Evolutionary conservation across 1,284 basidiomycete species (phyloP).

Genomic region (Ceratobasidium sp.): DNA sequence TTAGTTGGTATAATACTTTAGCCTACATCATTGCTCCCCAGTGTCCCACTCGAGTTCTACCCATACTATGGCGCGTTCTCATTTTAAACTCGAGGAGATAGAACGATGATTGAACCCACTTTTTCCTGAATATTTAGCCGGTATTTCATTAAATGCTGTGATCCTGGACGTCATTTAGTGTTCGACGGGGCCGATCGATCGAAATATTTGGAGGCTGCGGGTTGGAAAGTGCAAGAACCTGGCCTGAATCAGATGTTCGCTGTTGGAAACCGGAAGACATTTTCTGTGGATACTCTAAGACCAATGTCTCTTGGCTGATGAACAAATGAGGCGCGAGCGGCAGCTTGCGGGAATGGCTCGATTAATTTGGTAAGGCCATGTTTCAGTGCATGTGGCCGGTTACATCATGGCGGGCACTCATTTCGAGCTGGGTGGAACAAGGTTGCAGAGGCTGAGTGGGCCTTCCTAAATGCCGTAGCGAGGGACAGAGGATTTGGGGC

Average conservation of each 20-base stretch:
- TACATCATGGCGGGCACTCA: neutral
- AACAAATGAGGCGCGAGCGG: neutral
- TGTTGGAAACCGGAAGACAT: neutral
- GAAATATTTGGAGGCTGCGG: neutral
- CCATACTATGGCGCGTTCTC: neutral
- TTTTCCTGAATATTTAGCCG: slow-evolving; percentile 1
- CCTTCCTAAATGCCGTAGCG: neutral
- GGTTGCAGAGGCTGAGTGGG: neutral
- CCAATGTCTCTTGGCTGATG: neutral
- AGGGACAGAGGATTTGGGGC: neutral
- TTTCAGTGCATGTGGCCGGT: neutral
- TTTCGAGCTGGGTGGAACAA: neutral
- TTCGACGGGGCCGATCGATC: neutral
- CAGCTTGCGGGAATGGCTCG: neutral
- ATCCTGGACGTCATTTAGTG: neutral
- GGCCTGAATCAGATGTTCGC: neutral
- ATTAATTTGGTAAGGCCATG: neutral
- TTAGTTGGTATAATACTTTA: neutral
- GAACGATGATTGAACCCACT: neutral
- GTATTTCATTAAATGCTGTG: neutral
- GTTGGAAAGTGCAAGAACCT: neutral
- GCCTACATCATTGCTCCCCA: too few species aligned
- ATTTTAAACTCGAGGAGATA: neutral
- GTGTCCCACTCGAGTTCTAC: neutral
- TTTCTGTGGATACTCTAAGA: neutral